A percentile compares a stretch with the other conserved stretches of the same genome.
phyloP scores from a whole-genome alignment of 306 rosid species.

The Sicyos baderoa region DNA sequence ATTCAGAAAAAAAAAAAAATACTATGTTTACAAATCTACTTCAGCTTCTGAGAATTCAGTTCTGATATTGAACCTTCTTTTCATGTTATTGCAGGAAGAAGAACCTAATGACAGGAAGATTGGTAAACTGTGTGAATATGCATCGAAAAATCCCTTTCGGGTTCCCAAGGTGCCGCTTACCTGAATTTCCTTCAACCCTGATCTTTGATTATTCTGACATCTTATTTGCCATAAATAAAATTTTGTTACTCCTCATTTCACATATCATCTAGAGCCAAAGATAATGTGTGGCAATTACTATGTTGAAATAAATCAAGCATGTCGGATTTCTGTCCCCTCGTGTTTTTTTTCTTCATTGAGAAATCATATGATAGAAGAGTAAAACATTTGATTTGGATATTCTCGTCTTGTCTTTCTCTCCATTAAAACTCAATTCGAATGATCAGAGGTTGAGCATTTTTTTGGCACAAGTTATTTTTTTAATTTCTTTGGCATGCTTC shows the following conservation, averaged over 20 bases:
- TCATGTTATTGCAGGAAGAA: slow-evolving; percentile 45
- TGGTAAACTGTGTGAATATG: slow-evolving; percentile 71
- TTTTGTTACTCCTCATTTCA: not conserved
- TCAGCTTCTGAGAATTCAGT: not conserved
- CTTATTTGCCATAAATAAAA: not conserved
- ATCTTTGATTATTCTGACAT: not conserved
- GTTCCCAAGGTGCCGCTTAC: slow-evolving; percentile 51
- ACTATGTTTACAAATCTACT: not conserved
- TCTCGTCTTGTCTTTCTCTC: not conserved
- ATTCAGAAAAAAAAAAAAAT: not conserved
- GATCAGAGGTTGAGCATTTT: not conserved
- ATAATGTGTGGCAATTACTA: not conserved
- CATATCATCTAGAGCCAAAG: not conserved
- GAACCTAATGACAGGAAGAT: slow-evolving; percentile 77
- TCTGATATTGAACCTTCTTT: slow-evolving; percentile 12
- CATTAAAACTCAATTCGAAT: not conserved
- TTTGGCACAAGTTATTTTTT: not conserved
- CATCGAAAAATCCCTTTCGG: slow-evolving; percentile 77
- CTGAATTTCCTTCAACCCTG: not conserved
- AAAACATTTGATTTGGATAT: not conserved
- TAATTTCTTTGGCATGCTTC: not conserved
- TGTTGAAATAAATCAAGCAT: not conserved
- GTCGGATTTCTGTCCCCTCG: not conserved
- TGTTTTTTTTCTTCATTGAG: not conserved
- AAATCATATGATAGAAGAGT: not conserved